These are phyloP conservation scores for Pachyrhizus erosus DNA, from an alignment of 306 rosid genomes.

Conservation along the genomic window DNA sequence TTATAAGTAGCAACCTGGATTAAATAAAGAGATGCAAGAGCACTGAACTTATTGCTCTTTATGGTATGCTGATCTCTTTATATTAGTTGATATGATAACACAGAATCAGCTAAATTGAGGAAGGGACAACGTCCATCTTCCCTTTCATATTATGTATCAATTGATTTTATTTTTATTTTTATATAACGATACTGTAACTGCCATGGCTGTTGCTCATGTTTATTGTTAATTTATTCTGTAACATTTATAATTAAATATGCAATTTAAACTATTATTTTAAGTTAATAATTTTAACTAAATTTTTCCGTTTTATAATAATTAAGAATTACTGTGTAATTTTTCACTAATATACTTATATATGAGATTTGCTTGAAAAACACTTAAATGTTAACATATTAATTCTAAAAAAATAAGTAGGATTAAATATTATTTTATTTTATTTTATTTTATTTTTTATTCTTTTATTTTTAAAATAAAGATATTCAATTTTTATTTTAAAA, in stretches of 20 bases:
- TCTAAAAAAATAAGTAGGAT: too few species aligned
- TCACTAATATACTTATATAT: too few species aligned
- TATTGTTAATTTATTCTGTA: background rate
- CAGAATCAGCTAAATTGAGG: constrained; percentile 6
- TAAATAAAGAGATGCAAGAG: background rate
- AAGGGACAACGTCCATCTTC: background rate
- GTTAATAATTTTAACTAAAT: too few species aligned
- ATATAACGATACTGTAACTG: background rate
- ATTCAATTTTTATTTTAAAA: too few species aligned
- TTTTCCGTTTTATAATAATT: too few species aligned
- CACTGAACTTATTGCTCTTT: background rate
- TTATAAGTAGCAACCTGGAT: background rate
- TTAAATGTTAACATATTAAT: too few species aligned
- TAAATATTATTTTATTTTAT: too few species aligned
- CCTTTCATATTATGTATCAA: background rate
- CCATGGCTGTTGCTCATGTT: background rate
- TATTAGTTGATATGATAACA: background rate
- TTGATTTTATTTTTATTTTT: background rate
- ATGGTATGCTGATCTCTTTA: background rate
- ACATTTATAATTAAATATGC: background rate
- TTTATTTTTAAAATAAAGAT: too few species aligned
- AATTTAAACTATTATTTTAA: too few species aligned
- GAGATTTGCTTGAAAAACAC: too few species aligned
- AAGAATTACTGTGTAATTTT: too few species aligned
- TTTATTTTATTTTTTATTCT: too few species aligned